These are phyloP conservation scores for Fonsecaea nubica DNA, from an alignment of 2,329 filamentous ascomycete genomes.

Conservation along the genomic window DNA sequence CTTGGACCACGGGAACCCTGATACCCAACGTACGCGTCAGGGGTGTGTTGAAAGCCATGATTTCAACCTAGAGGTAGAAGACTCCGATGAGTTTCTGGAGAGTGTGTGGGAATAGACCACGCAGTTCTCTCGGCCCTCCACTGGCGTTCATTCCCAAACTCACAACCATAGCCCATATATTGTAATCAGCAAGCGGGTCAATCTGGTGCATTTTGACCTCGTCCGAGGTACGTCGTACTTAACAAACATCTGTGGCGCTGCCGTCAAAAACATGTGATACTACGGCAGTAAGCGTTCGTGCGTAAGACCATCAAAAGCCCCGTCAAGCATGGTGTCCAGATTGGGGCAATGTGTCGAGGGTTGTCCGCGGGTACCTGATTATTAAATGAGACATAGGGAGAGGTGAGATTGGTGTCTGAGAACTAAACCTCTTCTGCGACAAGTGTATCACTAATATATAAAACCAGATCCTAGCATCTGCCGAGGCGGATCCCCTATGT, in stretches of 20 bases:
- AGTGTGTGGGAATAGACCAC: background rate
- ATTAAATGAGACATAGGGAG: background rate
- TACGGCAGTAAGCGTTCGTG: background rate
- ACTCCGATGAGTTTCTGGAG: background rate
- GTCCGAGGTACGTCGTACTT: conserved; percentile 11
- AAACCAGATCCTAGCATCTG: background rate
- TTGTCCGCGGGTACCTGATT: background rate
- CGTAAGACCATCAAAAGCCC: conserved; percentile 1
- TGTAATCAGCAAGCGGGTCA: conserved; percentile 8
- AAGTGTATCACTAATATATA: conserved; percentile 19
- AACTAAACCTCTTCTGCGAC: background rate
- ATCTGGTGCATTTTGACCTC: background rate
- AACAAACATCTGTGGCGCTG: background rate
- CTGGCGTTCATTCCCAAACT: conserved; percentile 1
- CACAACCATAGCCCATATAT: background rate
- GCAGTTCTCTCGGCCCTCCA: background rate
- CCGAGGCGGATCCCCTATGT: conserved; percentile 15
- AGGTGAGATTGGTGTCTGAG: background rate
- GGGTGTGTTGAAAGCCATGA: conserved; percentile 18
- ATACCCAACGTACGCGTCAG: conserved; percentile 21
- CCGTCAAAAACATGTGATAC: background rate
- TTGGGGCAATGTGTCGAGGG: background rate
- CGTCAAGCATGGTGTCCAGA: background rate
- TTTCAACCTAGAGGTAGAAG: background rate
- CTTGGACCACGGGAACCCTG: conserved; percentile 47